Percentiles rank a stretch among this genome's conserved stretches.
Evolutionary conservation across 129 eudicot genomes (phyloP).

Genomic region (Flaveria linearis): DNA sequence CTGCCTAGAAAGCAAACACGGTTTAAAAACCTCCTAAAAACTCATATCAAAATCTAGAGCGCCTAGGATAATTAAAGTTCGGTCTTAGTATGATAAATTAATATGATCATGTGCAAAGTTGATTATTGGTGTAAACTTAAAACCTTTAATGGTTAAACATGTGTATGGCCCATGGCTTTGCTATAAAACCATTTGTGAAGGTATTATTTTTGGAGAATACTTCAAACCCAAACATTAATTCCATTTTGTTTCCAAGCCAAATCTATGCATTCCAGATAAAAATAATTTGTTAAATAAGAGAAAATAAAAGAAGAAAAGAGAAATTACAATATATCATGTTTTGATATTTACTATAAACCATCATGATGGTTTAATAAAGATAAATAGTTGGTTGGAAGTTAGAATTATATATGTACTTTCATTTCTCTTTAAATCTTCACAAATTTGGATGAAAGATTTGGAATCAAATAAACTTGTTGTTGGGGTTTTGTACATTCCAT

Average conservation of each 20-base stretch:
- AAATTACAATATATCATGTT: too few species aligned
- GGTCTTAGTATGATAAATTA: background rate
- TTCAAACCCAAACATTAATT: slow-evolving; percentile 19
- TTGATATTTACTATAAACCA: too few species aligned
- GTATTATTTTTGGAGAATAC: slow-evolving; percentile 7
- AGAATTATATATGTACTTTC: too few species aligned
- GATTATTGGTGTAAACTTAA: background rate
- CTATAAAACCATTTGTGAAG: slow-evolving; percentile 14
- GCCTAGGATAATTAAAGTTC: too few species aligned
- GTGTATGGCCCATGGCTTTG: slow-evolving; percentile 15
- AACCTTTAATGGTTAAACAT: slow-evolving; percentile 18
- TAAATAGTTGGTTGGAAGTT: too few species aligned
- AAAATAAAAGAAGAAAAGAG: background rate
- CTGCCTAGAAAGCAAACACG: too few species aligned
- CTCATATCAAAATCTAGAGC: too few species aligned
- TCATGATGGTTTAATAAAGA: too few species aligned
- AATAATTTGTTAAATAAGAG: background rate
- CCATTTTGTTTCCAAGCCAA: slow-evolving; percentile 26
- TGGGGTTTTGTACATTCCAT: background rate
- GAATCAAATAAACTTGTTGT: background rate
- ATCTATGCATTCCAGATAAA: background rate
- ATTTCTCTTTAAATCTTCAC: background rate
- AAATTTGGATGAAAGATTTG: background rate
- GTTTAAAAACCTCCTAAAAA: too few species aligned
- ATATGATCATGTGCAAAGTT: background rate